Percentiles rank a stretch among this genome's conserved stretches.
Conservation (phyloP, 2,329 filamentous ascomycete species). For the Helminthosporium solani region DNA sequence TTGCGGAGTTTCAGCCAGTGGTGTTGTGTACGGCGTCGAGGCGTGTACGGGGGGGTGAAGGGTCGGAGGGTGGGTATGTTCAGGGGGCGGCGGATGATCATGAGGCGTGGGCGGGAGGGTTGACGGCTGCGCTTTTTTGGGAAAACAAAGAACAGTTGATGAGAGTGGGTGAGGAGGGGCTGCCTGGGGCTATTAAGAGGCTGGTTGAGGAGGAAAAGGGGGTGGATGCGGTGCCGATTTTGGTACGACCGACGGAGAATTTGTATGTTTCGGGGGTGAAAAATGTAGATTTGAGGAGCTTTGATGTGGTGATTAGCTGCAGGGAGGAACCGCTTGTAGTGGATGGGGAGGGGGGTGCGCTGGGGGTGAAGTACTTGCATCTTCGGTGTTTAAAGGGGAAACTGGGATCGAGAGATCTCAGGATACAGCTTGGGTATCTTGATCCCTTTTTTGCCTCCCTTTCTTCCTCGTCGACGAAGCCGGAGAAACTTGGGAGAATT, state of each 20-base stretch:
- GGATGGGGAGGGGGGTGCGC: slow-evolving; percentile 15
- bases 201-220: slow-evolving; percentile 36
- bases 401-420: slow-evolving; percentile 78
- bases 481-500: slow-evolving; percentile 7
- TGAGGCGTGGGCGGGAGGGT: slow-evolving; percentile 84
- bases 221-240: slow-evolving; percentile 30
- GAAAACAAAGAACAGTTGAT: slow-evolving; percentile 62
- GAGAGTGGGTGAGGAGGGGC: slow-evolving; percentile 63
- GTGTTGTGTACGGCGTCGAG: slow-evolving; percentile 85
- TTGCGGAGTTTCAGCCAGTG: slow-evolving; percentile 66
- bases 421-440: slow-evolving; percentile 66
- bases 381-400: slow-evolving; percentile 72
- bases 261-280: slow-evolving; percentile 45
- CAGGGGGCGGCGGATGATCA: slow-evolving; percentile 94
- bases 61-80: slow-evolving; percentile 74
- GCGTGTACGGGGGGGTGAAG: slow-evolving; percentile 67
- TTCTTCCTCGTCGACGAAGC: background rate
- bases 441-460: slow-evolving; percentile 51
- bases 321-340: slow-evolving; percentile 42
- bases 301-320: slow-evolving; percentile 48
- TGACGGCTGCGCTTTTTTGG: slow-evolving; percentile 84
- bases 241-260: slow-evolving; percentile 44
- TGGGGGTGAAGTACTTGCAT: slow-evolving; percentile 52
- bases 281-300: slow-evolving; percentile 39
- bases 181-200: slow-evolving; percentile 53